phyloP scores from a whole-genome alignment of 768 basidiomycete species.

The Ephemerocybe angulata region DNA sequence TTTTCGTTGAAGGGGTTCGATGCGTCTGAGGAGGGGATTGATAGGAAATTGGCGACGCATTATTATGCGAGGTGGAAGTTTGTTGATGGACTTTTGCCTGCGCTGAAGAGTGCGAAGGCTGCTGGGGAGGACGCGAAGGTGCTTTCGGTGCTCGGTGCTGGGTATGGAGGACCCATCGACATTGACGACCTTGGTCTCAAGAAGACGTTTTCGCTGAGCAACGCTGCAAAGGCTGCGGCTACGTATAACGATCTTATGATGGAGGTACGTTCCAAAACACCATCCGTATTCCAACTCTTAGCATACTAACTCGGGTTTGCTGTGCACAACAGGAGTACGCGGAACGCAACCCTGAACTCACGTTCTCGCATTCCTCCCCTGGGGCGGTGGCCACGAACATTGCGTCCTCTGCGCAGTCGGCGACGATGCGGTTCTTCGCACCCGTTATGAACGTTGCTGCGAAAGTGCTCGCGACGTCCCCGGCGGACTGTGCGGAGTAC shows the following conservation, averaged over 20 bases:
- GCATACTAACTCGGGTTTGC: background rate
- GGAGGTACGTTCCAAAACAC: conserved; percentile 31
- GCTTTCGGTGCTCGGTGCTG: conserved; percentile 40
- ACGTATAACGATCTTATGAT: conserved; percentile 57
- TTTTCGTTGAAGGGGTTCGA: conserved; percentile 34
- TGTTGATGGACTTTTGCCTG: conserved; percentile 40
- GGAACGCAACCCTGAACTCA: conserved; percentile 24
- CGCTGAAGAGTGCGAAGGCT: conserved; percentile 39
- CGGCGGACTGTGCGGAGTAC: conserved; percentile 34
- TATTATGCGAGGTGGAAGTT: conserved; percentile 55
- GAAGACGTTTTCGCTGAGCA: conserved; percentile 35
- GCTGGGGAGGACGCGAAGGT: conserved; percentile 50
- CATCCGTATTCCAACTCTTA: background rate
- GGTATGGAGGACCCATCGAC: conserved; percentile 35
- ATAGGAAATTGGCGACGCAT: conserved; percentile 36
- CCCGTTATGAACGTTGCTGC: conserved; percentile 19
- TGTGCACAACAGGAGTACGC: conserved; percentile 28
- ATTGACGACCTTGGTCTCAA: conserved; percentile 47
- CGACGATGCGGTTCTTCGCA: conserved; percentile 18
- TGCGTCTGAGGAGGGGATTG: conserved; percentile 32
- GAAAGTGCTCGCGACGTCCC: conserved; percentile 24
- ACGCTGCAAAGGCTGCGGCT: conserved; percentile 31
- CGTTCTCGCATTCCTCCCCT: conserved; percentile 36
- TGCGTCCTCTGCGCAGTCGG: conserved; percentile 24
- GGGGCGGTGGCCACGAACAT: conserved; percentile 39